Base-by-base conservation (phyloP, 768 basidiomycete genomes). In the Pleurotus platypus region DNA sequence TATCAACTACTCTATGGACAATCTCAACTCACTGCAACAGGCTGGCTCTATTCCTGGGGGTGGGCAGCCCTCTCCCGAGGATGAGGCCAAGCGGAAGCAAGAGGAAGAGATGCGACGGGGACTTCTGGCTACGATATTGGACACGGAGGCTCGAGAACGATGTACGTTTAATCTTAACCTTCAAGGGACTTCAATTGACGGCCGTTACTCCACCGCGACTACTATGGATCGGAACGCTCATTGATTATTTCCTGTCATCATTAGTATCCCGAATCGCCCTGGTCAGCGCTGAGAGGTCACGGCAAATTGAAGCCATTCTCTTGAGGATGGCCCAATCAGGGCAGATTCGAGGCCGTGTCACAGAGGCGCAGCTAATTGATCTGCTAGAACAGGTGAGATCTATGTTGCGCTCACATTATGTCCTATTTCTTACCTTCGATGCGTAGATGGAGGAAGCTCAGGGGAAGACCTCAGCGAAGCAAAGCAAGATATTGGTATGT, bases 191-290 rank as follows among this genome's bases (percentile, higher is more conserved):
- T 4, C 30, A 9, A 35, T 9, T 35, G 4, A 35, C 13, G 42
- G 6, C 42, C 26, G 6, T 5, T n/a, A 15, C 26, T 2, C 22
- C 15, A 30, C n/a, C 30, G 3, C 15, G 15, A n/a, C 18, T 24
- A 16, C 5, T 26, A 1, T 9, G 11, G 46, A 30, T 7, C 27
- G 49, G 11, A 50, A 13, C n/a, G 16, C 16, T 20, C 16, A 22
- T 13, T n/a, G n/a, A n/a, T n/a, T 27, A 20, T 9, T 39, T 47
- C 15, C 15, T 40, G 27, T 16, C 20, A 8, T 38, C 26, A 18
- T 42, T 65, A 96, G 93, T 95, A 56, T 86, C 90, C 8, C 85
- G 94, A 49, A 95, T 96, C 61, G 82, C 87, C 3, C 83, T 96
- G 26, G 94, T 95, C 63, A 89, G 90, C 61, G 87, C 91, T 0